phyloP scores from a whole-genome alignment of 2,329 filamentous ascomycete species.

The Dactylella cylindrospora region DNA sequence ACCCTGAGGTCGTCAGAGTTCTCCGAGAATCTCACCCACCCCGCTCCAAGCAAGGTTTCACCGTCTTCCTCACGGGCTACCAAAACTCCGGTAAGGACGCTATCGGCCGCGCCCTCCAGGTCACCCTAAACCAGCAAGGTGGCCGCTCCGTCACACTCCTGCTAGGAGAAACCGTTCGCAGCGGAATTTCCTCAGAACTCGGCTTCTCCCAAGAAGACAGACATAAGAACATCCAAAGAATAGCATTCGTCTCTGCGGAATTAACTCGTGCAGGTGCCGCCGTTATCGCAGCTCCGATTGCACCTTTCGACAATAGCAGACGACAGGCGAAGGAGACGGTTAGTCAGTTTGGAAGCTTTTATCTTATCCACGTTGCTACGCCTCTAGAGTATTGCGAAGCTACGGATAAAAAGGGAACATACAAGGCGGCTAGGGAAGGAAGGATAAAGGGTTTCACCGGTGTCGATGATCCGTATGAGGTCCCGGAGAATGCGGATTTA shows the following conservation, averaged over 20 bases:
- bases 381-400: conserved; percentile 89
- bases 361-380: conserved; percentile 91
- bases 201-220: conserved; percentile 93
- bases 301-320: conserved; percentile 80
- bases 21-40: conserved; percentile 95
- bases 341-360: conserved; percentile 87
- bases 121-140: conserved; percentile 96
- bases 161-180: conserved; percentile 90
- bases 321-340: conserved; percentile 78
- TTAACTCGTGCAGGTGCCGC: conserved; percentile 89
- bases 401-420: conserved; percentile 91
- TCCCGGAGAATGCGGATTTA: conserved; percentile 76
- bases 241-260: conserved; percentile 93
- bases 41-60: conserved; percentile 90
- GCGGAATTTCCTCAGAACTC: conserved; percentile 89
- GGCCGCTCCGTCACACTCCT: conserved; percentile 92
- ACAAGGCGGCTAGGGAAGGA: conserved; percentile 76
- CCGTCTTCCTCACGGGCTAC: conserved; percentile 95
- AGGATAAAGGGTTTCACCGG: conserved; percentile 98
- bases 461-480: conserved; percentile 95
- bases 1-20: conserved; percentile 96
- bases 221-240: conserved; percentile 90
- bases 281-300: conserved; percentile 94
- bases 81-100: conserved; percentile 97
- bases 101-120: conserved; percentile 90